These are phyloP conservation scores for Neotropicomus parvogracilis DNA, from an alignment of 1,284 basidiomycete species.

Conservation along the genomic window DNA sequence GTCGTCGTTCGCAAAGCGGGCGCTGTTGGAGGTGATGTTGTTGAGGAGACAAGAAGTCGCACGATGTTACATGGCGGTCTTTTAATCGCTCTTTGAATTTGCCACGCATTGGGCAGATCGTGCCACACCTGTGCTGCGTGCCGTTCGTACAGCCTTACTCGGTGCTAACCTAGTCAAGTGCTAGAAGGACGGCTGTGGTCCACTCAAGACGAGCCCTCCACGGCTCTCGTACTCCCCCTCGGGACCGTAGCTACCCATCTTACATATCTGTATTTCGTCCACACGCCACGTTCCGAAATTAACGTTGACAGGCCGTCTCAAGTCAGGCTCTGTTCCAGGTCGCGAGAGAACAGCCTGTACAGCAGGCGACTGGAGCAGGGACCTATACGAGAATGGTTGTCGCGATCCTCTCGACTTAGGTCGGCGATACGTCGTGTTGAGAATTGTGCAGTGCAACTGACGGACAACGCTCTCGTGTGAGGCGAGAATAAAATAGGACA, in stretches of 20 bases:
- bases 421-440: conserved; percentile 59
- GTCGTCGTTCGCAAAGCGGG: conserved; percentile 31
- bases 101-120: conserved; percentile 16
- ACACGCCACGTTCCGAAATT: conserved; percentile 32
- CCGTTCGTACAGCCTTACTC: conserved; percentile 16
- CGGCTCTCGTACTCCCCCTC: conserved; percentile 35
- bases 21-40: conserved; percentile 37
- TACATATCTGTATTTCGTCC: conserved; percentile 33
- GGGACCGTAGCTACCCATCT: conserved; percentile 34
- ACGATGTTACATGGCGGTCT: conserved; percentile 36
- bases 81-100: conserved; percentile 36
- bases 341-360: conserved; percentile 9
- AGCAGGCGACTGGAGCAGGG: conserved; percentile 38
- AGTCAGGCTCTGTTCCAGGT: conserved; percentile 3
- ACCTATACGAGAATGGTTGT: conserved; percentile 47
- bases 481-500: background rate
- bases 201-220: conserved; percentile 20
- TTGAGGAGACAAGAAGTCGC: conserved; percentile 39
- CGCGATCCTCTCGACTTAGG: conserved; percentile 32
- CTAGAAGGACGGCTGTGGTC: conserved; percentile 1
- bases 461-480: background rate
- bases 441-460: conserved; percentile 66
- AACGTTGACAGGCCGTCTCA: conserved; percentile 19
- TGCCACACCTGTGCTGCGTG: conserved; percentile 34
- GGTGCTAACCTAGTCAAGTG: too few relatives aligned